Conservation (phyloP, 352 stramenopile species). For the Phytopythium delawarense region DNA sequence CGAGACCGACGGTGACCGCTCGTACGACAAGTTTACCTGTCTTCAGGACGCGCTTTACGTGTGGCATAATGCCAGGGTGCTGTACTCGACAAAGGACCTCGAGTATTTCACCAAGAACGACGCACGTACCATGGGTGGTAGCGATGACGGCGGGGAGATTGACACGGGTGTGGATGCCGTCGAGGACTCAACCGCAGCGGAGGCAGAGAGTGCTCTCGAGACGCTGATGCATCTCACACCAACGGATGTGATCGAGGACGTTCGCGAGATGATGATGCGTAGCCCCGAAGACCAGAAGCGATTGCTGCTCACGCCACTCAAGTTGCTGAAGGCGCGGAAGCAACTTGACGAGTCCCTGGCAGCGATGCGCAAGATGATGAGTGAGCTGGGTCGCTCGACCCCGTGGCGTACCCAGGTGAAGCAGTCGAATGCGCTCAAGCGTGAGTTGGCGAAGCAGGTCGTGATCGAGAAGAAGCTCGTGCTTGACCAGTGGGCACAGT, state of each 20-base stretch:
- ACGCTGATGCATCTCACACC: conserved; percentile 41
- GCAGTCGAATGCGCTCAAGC: conserved; percentile 58
- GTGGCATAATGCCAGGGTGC: conserved; percentile 57
- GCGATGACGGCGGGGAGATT: background rate
- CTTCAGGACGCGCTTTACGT: conserved; percentile 70
- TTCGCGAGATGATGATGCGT: conserved; percentile 25
- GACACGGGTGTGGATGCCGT: background rate
- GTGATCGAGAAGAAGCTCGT: conserved; percentile 54
- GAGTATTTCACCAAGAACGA: conserved; percentile 8
- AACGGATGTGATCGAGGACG: conserved; percentile 31
- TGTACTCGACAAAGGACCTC: conserved; percentile 59
- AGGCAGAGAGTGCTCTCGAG: conserved; percentile 18
- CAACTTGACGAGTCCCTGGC: conserved; percentile 47
- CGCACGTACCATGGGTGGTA: background rate
- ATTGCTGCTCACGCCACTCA: conserved; percentile 23
- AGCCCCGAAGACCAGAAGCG: conserved; percentile 25
- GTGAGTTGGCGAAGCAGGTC: conserved; percentile 44
- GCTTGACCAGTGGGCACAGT: conserved; percentile 53
- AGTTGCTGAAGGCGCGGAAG: conserved; percentile 22
- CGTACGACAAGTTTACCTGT: conserved; percentile 83
- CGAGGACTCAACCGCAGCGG: background rate
- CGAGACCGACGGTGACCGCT: conserved; percentile 36
- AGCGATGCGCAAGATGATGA: conserved; percentile 49
- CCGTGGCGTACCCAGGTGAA: conserved; percentile 62
- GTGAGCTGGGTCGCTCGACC: conserved; percentile 44